Conservation (phyloP, 306 rosid genomes). For the Casuarina cunninghamiana region DNA sequence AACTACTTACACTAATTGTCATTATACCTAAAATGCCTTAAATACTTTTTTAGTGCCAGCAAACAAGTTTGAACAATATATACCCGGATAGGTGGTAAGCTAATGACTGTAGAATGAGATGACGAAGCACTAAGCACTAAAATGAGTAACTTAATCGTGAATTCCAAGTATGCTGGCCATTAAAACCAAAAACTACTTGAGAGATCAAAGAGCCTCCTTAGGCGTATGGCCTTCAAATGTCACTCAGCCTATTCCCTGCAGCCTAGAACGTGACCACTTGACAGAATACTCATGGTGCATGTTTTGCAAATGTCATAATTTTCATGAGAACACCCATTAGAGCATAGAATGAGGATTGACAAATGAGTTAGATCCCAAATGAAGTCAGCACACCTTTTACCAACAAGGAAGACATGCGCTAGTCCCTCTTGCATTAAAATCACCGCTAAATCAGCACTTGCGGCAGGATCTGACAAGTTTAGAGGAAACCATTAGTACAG, state of each 20-base stretch:
- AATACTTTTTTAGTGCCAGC: no score
- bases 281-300: background rate
- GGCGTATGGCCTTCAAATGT: no score
- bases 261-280: background rate
- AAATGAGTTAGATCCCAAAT: slow-evolving; percentile 1
- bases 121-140: no score
- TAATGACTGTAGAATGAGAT: no score
- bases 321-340: background rate
- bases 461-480: slow-evolving; percentile 74
- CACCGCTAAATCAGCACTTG: slow-evolving; percentile 97
- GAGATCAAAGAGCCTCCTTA: no score
- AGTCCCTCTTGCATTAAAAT: slow-evolving; percentile 99
- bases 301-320: background rate
- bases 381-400: slow-evolving; percentile 65
- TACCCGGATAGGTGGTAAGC: no score
- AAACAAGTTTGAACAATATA: no score
- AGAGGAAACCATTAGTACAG: slow-evolving; percentile 13
- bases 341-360: background rate
- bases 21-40: no score
- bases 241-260: background rate
- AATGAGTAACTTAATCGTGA: no score
- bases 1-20: no score
- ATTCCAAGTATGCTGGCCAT: no score
- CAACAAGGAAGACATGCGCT: slow-evolving; percentile 86
- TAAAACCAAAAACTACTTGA: no score